Conservation (phyloP, 2,329 filamentous ascomycete genomes). For the Aspergillus sp. region DNA sequence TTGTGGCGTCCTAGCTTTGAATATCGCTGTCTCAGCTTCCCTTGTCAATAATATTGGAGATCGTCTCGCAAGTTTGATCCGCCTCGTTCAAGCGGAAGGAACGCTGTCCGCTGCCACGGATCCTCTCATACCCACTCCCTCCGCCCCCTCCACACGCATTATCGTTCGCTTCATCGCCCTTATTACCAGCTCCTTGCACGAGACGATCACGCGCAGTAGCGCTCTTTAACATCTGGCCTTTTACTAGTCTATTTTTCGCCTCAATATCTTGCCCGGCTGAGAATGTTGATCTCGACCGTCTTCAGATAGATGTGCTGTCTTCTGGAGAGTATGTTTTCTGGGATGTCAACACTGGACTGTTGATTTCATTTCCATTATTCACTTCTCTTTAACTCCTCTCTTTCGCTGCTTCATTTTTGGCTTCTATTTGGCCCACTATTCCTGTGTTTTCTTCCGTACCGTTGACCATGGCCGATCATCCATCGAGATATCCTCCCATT, state of each 20-base stretch:
- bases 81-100: neutral
- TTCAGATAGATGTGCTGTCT: constrained; percentile 16
- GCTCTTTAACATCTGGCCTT: neutral
- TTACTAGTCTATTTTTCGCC: neutral
- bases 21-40: no score
- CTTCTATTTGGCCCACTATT: neutral
- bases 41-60: neutral
- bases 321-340: constrained; percentile 13
- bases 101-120: neutral
- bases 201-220: neutral
- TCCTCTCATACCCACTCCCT: neutral
- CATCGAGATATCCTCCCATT: constrained; percentile 28
- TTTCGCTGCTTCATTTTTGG: constrained; percentile 1
- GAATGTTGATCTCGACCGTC: constrained; percentile 5
- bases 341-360: constrained; percentile 3
- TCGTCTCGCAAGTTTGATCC: neutral
- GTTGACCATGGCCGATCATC: constrained; percentile 29
- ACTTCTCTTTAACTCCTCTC: neutral
- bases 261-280: constrained; percentile 2
- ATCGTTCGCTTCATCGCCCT: neutral
- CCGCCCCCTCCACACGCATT: neutral
- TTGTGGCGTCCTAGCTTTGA: neutral
- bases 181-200: neutral
- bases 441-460: neutral
- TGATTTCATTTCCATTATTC: constrained; percentile 1